These are phyloP conservation scores for Moniliella sp. DNA, from an alignment of 1,284 basidiomycete genomes.

Conservation along the genomic window DNA sequence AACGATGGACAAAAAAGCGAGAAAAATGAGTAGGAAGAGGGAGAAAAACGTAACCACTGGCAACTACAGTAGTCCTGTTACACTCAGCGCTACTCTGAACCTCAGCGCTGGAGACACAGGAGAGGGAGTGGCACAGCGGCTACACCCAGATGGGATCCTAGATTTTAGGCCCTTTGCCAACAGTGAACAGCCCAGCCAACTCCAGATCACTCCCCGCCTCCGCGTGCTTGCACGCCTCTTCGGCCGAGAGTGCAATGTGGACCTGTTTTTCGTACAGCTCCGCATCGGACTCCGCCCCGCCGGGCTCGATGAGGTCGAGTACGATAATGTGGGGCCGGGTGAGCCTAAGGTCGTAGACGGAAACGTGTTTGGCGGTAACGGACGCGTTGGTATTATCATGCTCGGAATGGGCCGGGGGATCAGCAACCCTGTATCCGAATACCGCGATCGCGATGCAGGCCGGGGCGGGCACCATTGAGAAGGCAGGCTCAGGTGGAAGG, in stretches of 20 bases:
- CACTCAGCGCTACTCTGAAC: neutral
- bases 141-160: conserved; percentile 26
- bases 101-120: neutral
- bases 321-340: conserved; percentile 38
- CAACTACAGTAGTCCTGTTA: too few species aligned
- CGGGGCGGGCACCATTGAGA: too few species aligned
- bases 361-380: conserved; percentile 59
- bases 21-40: neutral
- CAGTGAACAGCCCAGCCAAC: conserved; percentile 66
- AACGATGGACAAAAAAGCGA: too few species aligned
- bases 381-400: conserved; percentile 83
- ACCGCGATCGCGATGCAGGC: too few species aligned
- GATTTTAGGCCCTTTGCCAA: conserved; percentile 34
- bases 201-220: conserved; percentile 67
- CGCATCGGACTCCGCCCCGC: conserved; percentile 39
- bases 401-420: too few species aligned
- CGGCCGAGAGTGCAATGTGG: conserved; percentile 50
- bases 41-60: neutral
- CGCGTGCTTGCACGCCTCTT: conserved; percentile 66
- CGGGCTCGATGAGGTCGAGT: conserved; percentile 40
- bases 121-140: too few species aligned
- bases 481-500: too few species aligned
- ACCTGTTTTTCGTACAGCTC: conserved; percentile 41
- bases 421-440: too few species aligned
- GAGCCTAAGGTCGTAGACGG: conserved; percentile 69